Evolutionary conservation across 306 rosid genomes (phyloP).

Genomic region (Lathyrus aphaca): DNA sequence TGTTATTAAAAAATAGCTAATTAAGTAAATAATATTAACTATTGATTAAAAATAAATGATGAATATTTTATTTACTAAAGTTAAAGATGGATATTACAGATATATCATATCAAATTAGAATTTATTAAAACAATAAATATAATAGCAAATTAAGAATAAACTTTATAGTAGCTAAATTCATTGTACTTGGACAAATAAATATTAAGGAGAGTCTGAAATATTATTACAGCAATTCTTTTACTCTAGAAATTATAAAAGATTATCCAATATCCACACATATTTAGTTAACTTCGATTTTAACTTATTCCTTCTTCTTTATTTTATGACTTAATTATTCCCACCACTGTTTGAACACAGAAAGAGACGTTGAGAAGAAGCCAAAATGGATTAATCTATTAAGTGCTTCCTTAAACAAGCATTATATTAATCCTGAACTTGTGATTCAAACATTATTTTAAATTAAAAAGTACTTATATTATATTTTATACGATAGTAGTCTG

Average conservation of each 20-base stretch:
- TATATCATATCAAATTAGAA: too few relatives aligned
- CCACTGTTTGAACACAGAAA: conserved; percentile 44
- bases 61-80: too few relatives aligned
- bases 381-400: conserved; percentile 39
- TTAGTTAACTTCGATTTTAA: conserved; percentile 7
- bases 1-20: too few relatives aligned
- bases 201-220: not conserved
- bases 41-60: too few relatives aligned
- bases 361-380: conserved; percentile 64
- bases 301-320: not conserved
- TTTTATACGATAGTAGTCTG: conserved; percentile 30
- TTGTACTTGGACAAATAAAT: not conserved
- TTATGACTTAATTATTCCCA: conserved; percentile 1
- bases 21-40: too few relatives aligned
- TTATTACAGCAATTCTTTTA: not conserved
- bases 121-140: too few relatives aligned
- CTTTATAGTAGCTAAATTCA: not conserved
- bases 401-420: conserved; percentile 42
- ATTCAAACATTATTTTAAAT: conserved; percentile 38
- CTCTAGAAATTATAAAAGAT: not conserved
- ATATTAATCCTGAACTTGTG: conserved; percentile 36
- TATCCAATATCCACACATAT: not conserved
- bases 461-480: too few relatives aligned
- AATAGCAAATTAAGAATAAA: too few relatives aligned
- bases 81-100: too few relatives aligned